Evolutionary conservation across 768 basidiomycete species (phyloP).

Genomic region (Lactifluus volemus): DNA sequence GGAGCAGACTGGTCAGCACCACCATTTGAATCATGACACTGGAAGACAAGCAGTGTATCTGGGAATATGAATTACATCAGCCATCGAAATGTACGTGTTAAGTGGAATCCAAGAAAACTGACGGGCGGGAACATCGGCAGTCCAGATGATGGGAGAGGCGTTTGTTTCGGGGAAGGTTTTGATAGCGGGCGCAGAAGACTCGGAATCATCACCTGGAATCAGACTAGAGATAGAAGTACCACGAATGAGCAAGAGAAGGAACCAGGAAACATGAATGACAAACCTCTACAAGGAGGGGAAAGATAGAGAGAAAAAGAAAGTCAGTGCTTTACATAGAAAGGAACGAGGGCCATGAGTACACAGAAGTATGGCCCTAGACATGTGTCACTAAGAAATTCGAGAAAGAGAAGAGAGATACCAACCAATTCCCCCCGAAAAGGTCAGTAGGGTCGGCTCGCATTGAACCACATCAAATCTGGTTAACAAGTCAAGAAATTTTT

Average conservation of each 20-base stretch:
- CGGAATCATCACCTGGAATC: no score
- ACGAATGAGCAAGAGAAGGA: no score
- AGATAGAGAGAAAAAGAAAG: background rate
- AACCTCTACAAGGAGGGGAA: conserved; percentile 29
- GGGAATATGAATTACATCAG: background rate
- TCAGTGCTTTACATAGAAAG: background rate
- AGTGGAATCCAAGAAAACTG: conserved; percentile 12
- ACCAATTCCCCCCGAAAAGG: conserved; percentile 50
- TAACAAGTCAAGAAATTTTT: conserved; percentile 6
- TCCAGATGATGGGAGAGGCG: no score
- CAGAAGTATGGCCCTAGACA: conserved; percentile 23
- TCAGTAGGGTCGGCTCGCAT: conserved; percentile 49
- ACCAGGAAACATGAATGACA: conserved; percentile 12
- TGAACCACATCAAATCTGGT: conserved; percentile 39
- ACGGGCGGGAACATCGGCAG: conserved; percentile 29
- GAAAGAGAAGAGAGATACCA: background rate
- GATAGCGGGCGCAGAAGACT: no score
- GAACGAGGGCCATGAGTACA: conserved; percentile 34
- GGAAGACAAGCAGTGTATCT: conserved; percentile 14
- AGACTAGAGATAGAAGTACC: no score
- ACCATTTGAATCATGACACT: conserved; percentile 60
- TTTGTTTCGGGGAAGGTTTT: no score
- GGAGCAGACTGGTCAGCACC: conserved; percentile 38
- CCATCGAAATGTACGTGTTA: background rate
- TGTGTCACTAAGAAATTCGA: conserved; percentile 9